Conservation (phyloP, 208 protist species). For the Acanthamoeba polyphaga region DNA sequence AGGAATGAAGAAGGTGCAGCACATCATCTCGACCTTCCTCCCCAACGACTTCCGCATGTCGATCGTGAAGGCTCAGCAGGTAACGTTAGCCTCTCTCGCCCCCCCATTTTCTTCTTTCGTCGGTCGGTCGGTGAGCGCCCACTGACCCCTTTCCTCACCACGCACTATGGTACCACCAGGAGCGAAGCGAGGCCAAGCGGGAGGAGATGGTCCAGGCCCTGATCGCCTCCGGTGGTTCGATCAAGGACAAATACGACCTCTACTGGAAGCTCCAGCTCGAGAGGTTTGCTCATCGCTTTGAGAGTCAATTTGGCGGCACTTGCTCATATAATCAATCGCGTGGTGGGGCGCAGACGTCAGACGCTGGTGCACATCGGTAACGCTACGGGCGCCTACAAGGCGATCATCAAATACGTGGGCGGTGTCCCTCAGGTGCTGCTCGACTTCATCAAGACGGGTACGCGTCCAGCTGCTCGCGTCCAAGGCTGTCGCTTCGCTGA, state of each 20-base stretch:
- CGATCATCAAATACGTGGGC: constrained; percentile 74
- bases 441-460: constrained; percentile 80
- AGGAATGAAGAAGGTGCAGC: not conserved
- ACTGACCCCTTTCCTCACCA: too few species aligned
- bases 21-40: constrained; percentile 71
- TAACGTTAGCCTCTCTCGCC: not conserved
- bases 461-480: constrained; percentile 7
- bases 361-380: constrained; percentile 74
- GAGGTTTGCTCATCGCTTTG: not conserved
- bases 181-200: constrained; percentile 45
- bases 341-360: constrained; percentile 11
- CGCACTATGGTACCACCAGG: not conserved
- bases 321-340: not conserved
- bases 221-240: constrained; percentile 58
- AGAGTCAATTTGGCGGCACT: too few species aligned
- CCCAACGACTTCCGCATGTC: constrained; percentile 76
- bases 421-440: constrained; percentile 79
- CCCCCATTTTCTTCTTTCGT: not conserved
- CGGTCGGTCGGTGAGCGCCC: too few species aligned
- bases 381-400: constrained; percentile 75
- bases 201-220: constrained; percentile 6
- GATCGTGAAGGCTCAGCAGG: constrained; percentile 65
- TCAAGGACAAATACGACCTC: constrained; percentile 79
- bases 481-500: too few species aligned
- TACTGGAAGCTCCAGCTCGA: constrained; percentile 78